Percentiles rank a stretch among this genome's conserved stretches.
Conservation (phyloP, 805 yeast species). For the Pichia manshurica region DNA sequence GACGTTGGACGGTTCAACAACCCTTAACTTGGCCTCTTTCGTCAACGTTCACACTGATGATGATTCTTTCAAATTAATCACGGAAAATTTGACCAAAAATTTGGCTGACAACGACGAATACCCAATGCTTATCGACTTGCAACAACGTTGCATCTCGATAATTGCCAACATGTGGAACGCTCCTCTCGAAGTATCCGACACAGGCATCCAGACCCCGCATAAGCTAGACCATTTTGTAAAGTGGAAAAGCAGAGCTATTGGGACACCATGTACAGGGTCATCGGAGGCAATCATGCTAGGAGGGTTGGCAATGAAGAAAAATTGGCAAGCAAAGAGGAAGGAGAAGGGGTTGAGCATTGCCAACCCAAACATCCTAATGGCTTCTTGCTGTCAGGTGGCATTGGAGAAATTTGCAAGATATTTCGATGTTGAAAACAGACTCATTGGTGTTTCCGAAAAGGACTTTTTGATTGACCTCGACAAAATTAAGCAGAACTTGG, state of each 20-base stretch:
- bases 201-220: conserved; percentile 16
- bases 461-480: conserved; percentile 61
- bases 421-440: conserved; percentile 83
- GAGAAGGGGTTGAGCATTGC: conserved; percentile 52
- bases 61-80: conserved; percentile 47
- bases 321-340: conserved; percentile 69
- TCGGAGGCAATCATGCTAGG: conserved; percentile 93
- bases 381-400: conserved; percentile 90
- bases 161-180: conserved; percentile 80
- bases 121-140: conserved; percentile 75
- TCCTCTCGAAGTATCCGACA: conserved; percentile 31
- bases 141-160: conserved; percentile 77
- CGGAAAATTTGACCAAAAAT: conserved; percentile 76
- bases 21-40: conserved; percentile 80
- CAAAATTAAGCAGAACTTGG: conserved; percentile 57
- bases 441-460: conserved; percentile 59
- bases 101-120: conserved; percentile 92
- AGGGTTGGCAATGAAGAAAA: conserved; percentile 86
- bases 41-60: conserved; percentile 69
- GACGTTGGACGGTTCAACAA: conserved; percentile 77
- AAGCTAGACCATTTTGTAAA: conserved; percentile 4
- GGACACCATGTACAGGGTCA: conserved; percentile 92
- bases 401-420: conserved; percentile 90
- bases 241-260: conserved; percentile 45
- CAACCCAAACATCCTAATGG: conserved; percentile 85